A percentile compares a stretch with the other conserved stretches of the same genome.
These are phyloP conservation scores for Puccinia triticina DNA, from an alignment of 1,284 basidiomycete genomes.

Conservation along the genomic window DNA sequence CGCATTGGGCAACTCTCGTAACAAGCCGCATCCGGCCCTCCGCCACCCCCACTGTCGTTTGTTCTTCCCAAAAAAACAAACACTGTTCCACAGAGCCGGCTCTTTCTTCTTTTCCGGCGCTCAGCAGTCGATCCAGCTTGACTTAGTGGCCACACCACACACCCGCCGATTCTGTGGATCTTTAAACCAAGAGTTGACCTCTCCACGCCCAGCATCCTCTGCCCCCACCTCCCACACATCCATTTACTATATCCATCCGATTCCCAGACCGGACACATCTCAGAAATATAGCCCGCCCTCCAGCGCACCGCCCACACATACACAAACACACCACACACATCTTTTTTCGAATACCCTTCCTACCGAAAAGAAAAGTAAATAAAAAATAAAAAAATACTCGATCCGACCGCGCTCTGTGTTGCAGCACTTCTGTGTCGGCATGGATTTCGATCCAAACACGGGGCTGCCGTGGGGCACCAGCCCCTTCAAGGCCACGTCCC, in stretches of 20 bases:
- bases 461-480: slow-evolving; percentile 23
- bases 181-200: neutral
- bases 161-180: slow-evolving; percentile 5
- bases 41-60: neutral
- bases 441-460: slow-evolving; percentile 26
- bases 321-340: neutral
- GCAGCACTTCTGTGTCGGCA: neutral
- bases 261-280: too few species aligned
- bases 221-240: neutral
- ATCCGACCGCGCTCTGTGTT: neutral
- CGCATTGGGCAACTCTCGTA: neutral
- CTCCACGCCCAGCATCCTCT: neutral
- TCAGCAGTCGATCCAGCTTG: slow-evolving; percentile 16
- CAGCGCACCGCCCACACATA: too few species aligned
- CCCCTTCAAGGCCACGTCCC: slow-evolving; percentile 15
- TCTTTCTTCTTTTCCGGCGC: neutral
- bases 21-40: neutral
- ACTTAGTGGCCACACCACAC: neutral
- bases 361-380: neutral
- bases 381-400: neutral
- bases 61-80: neutral
- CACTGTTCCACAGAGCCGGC: neutral
- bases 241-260: too few species aligned
- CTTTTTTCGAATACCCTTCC: neutral
- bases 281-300: too few species aligned